phyloP scores from a whole-genome alignment of 2,329 filamentous ascomycete genomes.

The Talaromyces sp. region DNA sequence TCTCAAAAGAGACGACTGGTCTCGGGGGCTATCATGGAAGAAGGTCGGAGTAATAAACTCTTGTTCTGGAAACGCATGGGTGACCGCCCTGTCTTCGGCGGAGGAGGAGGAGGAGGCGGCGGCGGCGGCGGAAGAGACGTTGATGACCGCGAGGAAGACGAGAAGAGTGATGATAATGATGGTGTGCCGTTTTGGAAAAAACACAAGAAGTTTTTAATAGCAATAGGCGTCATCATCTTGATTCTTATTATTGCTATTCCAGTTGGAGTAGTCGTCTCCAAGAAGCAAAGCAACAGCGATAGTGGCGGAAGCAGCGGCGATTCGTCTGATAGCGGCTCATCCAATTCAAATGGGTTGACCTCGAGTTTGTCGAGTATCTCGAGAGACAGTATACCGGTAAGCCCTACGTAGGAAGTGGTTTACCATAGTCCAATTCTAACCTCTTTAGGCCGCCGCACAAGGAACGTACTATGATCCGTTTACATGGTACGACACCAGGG shows the following conservation, averaged over 20 bases:
- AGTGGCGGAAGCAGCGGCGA: neutral
- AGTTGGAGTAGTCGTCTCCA: slow-evolving; percentile 60
- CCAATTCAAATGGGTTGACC: slow-evolving; percentile 27
- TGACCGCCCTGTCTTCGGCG: slow-evolving; percentile 23
- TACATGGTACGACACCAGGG: slow-evolving; percentile 80
- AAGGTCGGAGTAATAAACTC: slow-evolving; percentile 51
- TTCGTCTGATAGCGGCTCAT: slow-evolving; percentile 18
- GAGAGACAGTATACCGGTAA: slow-evolving; percentile 53
- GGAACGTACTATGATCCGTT: slow-evolving; percentile 82
- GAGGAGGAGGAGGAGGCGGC: slow-evolving; percentile 28
- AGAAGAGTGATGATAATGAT: slow-evolving; percentile 21
- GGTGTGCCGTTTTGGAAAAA: slow-evolving; percentile 28
- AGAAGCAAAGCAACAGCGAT: slow-evolving; percentile 46
- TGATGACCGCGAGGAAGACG: slow-evolving; percentile 11
- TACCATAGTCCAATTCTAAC: slow-evolving; percentile 7
- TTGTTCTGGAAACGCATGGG: slow-evolving; percentile 36
- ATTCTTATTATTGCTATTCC: slow-evolving; percentile 63
- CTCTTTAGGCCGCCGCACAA: slow-evolving; percentile 49
- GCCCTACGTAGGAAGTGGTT: slow-evolving; percentile 9
- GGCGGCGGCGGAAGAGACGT: neutral
- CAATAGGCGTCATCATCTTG: slow-evolving; percentile 49
- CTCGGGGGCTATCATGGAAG: slow-evolving; percentile 64
- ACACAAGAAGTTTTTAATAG: slow-evolving; percentile 48
- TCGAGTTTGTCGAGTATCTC: slow-evolving; percentile 51
- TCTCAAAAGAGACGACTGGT: slow-evolving; percentile 58